Evolutionary conservation across 2,329 filamentous ascomycete species (phyloP), one percentile per base, ranked within the genome.

Genomic region (Arthrobotrys conoides): DNA sequence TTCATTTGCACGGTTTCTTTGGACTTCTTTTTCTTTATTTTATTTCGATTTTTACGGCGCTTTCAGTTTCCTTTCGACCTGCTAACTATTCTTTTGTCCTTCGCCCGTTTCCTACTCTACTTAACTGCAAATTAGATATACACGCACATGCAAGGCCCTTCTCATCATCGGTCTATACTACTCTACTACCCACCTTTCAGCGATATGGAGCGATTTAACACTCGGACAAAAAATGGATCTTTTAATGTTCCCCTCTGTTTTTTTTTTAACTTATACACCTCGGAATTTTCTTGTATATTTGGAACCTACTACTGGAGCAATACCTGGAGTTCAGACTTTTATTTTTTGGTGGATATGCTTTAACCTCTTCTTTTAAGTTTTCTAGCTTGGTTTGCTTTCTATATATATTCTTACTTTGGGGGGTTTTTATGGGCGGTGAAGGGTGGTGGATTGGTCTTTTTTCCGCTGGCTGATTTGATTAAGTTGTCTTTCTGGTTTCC

Each of bases 181-280:
- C 9, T 30, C 18, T 64, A 6, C 44, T 51, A 38, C 63, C 33
- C 49, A 33, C 65, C 9, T 41, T 41, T 57, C 36, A 57, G 59
- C 48, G 46, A 53, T 55, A 53, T 48, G 69, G 69, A 72, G 69
- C 59, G 59, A 72, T 44, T 68, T 20, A 24, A 65, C 30, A 33
- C n/a, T 24, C 24, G 61, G 16, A 36, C 24, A 33, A 48, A 33
- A 48, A 61, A 41, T 44, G 33, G 36, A 44, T 44, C 14, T 41
- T 41, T 41, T 41, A 24, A 41, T 2, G 9, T 22, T 59, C 22
- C 6, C 36, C 20, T 24, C 16, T 38, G 22, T 22, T 22, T 24
- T 44, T 20, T 20, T 38, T 12, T 14, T 27, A 16, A 8, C 22
- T 55, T 38, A 59, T 55, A 55, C 49, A 27, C 53, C 53, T 30